These are phyloP conservation scores for Phalaenopsis equestris DNA, from an alignment of 106 monocot genomes.

Conservation along the genomic window DNA sequence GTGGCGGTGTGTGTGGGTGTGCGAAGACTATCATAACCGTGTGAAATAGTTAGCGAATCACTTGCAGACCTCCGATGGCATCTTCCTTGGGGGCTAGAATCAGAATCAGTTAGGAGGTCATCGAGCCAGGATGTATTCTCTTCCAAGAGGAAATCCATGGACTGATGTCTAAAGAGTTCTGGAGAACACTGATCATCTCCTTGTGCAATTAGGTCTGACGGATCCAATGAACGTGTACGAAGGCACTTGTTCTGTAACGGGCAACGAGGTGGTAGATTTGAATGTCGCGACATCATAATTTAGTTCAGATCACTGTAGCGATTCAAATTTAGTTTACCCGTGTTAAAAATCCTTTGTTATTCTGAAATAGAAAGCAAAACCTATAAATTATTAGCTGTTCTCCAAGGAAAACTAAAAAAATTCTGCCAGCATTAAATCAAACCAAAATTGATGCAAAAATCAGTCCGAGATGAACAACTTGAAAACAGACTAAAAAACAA, in stretches of 20 bases:
- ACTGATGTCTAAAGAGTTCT: slow-evolving; percentile 26
- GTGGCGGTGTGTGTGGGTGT: not conserved
- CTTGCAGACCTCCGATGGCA: slow-evolving; percentile 66
- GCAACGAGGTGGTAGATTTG: slow-evolving; percentile 79
- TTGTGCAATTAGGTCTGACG: slow-evolving; percentile 1
- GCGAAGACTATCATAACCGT: slow-evolving; percentile 5
- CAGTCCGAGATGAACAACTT: not conserved
- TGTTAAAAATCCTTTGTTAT: not conserved
- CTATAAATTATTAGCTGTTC: not conserved
- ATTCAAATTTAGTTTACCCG: not conserved
- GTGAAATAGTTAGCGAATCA: slow-evolving; percentile 57
- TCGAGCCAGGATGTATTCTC: slow-evolving; percentile 61
- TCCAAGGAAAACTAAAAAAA: not conserved
- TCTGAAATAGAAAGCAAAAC: not conserved
- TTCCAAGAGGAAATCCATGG: slow-evolving; percentile 36
- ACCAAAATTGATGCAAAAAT: not conserved
- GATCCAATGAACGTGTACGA: slow-evolving; percentile 1
- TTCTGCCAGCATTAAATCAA: not conserved
- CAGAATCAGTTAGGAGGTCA: slow-evolving; percentile 41
- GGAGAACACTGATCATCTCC: slow-evolving; percentile 16
- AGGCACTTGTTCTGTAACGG: slow-evolving; percentile 27
- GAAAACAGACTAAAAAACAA: too few relatives aligned
- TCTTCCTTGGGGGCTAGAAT: slow-evolving; percentile 14
- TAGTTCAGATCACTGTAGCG: not conserved
- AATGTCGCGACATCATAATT: slow-evolving; percentile 41